These are phyloP conservation scores for Thraustotheca clavata DNA, from an alignment of 352 stramenopile species.

Conservation along the genomic window DNA sequence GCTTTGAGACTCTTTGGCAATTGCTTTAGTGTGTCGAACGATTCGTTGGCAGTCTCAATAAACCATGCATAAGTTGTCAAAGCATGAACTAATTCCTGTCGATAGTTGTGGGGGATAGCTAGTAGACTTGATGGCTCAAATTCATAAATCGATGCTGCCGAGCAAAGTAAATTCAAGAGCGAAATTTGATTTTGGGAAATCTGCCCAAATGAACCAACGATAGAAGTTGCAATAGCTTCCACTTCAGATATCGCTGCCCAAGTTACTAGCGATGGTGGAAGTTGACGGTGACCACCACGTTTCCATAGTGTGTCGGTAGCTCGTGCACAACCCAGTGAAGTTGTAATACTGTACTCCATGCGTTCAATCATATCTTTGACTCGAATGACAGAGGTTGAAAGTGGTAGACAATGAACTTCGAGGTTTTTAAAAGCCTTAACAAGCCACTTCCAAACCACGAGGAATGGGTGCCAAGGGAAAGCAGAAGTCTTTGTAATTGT, in stretches of 20 bases:
- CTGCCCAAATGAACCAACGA: conserved; percentile 18
- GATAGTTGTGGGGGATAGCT: conserved; percentile 32
- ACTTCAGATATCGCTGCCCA: conserved; percentile 33
- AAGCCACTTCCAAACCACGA: conserved; percentile 20
- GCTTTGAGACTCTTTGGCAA: neutral
- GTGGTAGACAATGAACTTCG: neutral
- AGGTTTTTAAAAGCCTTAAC: conserved; percentile 4
- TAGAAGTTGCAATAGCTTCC: conserved; percentile 30
- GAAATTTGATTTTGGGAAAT: conserved; percentile 12
- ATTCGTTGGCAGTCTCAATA: conserved; percentile 16
- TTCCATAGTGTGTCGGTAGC: conserved; percentile 90
- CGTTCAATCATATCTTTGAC: conserved; percentile 64
- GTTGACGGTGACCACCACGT: conserved; percentile 75
- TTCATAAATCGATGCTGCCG: conserved; percentile 10
- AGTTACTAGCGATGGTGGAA: conserved; percentile 32
- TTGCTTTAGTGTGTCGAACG: conserved; percentile 18
- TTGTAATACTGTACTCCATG: conserved; percentile 59
- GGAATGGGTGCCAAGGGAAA: conserved; percentile 18
- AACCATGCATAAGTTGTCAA: conserved; percentile 55
- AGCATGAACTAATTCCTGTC: conserved; percentile 47
- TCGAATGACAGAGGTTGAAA: conserved; percentile 10
- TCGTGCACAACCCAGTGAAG: conserved; percentile 49
- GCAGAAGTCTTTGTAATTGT: neutral
- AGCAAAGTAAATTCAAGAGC: conserved; percentile 15
- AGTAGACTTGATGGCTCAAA: conserved; percentile 28